Base-by-base conservation (phyloP, 208 protist genomes). In the Trypanosoma grayi region DNA sequence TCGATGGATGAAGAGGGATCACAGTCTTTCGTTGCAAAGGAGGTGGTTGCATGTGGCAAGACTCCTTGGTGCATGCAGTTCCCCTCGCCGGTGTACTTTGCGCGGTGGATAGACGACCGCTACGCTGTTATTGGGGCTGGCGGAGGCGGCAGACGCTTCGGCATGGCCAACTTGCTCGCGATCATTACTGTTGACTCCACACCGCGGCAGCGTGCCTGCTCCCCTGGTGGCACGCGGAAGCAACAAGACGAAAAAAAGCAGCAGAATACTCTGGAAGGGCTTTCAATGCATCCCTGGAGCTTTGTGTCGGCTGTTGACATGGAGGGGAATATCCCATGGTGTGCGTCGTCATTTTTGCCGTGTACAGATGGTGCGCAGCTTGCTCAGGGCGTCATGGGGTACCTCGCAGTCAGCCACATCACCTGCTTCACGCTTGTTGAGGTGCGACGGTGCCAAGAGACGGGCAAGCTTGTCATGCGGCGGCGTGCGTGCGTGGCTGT, bases 101-200 rank as follows among this genome's bases (percentile, higher is more conserved):
- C 72, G 33, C 65, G 78, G 47, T 91, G 81, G 69, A 65, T 91
- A 14, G 66, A 78, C 47, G 73, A 77, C 0, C 69, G 73, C 28
- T 76, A 93, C 54, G 79, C 87, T 7, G 61, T 95, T 14, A 60
- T 95, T 51, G 85, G 77, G 2, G 89, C 85, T 3, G 89, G 89
- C 16, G 89, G 85, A 0, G 88, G 88, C 5, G 85, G 89, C 2
- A 66, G 66, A 16, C 79, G 82, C 11, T 95, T 93, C 60, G 89
- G 89, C 40, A 95, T 95, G 89, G 77, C 72, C 2, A 95, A 95
- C 48, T 52, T 91, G 10, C 65, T 92, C 2, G 56, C 79, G 18
- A 57, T 95, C 54, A 60, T 94, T 37, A 28, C 43, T 5, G 65
- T 93, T 22, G 43, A 65, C 51, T 56, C 66, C 1, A 53, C 51